These are phyloP conservation scores for Aspergillus pseudonomiae DNA, from an alignment of 2,329 filamentous ascomycete species.

Conservation along the genomic window DNA sequence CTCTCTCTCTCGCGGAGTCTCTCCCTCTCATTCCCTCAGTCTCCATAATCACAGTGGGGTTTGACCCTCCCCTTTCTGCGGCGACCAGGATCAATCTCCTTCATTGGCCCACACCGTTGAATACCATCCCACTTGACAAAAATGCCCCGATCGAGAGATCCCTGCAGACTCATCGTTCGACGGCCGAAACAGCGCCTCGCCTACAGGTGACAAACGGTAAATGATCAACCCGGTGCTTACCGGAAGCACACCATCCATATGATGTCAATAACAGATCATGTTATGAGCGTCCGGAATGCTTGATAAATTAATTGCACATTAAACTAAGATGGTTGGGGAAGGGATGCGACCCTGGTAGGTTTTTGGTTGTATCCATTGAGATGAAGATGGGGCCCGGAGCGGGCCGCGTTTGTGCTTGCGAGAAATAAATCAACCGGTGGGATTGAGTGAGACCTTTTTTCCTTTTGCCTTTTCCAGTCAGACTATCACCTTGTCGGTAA, in stretches of 20 bases:
- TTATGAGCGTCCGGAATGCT: neutral
- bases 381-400: slow-evolving; percentile 3
- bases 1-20: neutral
- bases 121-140: neutral
- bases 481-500: neutral
- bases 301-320: neutral
- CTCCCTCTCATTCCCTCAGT: neutral
- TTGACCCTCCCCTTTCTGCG: neutral
- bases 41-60: neutral
- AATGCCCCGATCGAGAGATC: slow-evolving; percentile 3
- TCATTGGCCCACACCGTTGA: neutral
- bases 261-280: neutral
- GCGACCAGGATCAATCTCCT: neutral
- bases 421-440: neutral
- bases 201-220: neutral
- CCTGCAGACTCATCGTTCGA: slow-evolving; percentile 5
- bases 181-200: slow-evolving; percentile 1
- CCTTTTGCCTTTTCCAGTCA: neutral
- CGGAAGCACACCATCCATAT: neutral
- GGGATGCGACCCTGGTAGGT: neutral
- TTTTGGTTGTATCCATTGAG: neutral
- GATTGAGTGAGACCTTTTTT: neutral
- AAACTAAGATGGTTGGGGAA: slow-evolving; percentile 1
- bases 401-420: slow-evolving; percentile 4
- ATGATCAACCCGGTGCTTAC: neutral